Percentiles rank a stretch among this genome's conserved stretches.
phyloP scores from a whole-genome alignment of 2,329 filamentous ascomycete genomes.

The Trichoderma harzianum region DNA sequence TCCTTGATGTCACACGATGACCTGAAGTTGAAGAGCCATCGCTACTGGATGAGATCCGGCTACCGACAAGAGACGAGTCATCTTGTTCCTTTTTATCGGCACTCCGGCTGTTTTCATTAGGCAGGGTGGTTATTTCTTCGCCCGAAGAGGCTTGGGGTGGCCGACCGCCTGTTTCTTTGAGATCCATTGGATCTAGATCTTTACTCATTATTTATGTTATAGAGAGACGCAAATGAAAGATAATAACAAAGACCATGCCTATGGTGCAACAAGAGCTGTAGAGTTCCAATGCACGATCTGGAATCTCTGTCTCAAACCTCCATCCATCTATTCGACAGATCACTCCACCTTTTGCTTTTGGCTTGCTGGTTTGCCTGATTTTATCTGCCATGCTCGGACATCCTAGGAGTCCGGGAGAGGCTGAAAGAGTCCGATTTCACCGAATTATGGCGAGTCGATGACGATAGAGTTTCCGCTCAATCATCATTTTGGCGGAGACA shows the following conservation, averaged over 20 bases:
- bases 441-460: conserved; percentile 10
- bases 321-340: not conserved
- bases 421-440: conserved; percentile 6
- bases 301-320: not conserved
- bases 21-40: not conserved
- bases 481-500: not conserved
- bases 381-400: conserved; percentile 1
- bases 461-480: conserved; percentile 12
- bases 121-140: not conserved
- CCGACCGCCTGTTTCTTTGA: not conserved
- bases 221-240: not conserved
- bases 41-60: not conserved
- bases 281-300: not conserved
- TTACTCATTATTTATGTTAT: not conserved
- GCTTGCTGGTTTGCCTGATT: not conserved
- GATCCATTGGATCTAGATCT: not conserved
- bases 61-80: not conserved
- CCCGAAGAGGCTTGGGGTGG: not conserved
- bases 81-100: not conserved
- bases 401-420: not conserved
- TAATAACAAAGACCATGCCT: not conserved
- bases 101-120: not conserved
- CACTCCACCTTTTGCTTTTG: not conserved
- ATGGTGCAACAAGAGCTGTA: not conserved
- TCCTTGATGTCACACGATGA: conserved; percentile 30